Conservation (phyloP, 1,284 basidiomycete species). For the Uromyces viciae-fabae region DNA sequence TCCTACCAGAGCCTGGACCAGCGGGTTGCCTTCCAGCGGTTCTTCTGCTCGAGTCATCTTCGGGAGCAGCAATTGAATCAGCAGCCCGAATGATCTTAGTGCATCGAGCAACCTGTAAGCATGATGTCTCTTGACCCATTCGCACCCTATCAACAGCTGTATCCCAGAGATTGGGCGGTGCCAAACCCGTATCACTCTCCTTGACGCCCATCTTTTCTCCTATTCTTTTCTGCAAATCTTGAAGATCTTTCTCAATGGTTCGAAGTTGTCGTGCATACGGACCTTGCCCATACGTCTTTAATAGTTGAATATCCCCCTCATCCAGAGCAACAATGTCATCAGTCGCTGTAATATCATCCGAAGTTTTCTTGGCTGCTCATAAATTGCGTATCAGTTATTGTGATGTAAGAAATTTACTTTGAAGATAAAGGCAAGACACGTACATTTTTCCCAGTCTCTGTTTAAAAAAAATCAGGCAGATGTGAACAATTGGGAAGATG, state of each 20-base stretch:
- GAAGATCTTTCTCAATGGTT: constrained; percentile 85
- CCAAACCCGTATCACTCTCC: constrained; percentile 96
- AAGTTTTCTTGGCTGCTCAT: constrained; percentile 41
- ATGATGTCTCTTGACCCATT: constrained; percentile 17
- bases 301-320: constrained; percentile 96
- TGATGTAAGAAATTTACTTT: neutral
- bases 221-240: constrained; percentile 86
- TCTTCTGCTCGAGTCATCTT: constrained; percentile 47
- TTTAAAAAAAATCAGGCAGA: neutral
- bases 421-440: neutral
- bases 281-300: constrained; percentile 99
- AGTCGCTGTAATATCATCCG: constrained; percentile 40
- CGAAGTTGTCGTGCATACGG: constrained; percentile 88
- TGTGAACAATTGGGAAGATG: neutral
- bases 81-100: constrained; percentile 88
- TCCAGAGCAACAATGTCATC: constrained; percentile 68
- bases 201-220: constrained; percentile 66
- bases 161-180: constrained; percentile 95
- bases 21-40: constrained; percentile 17
- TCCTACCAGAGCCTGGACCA: constrained; percentile 36
- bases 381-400: neutral
- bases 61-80: constrained; percentile 43
- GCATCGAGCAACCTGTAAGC: constrained; percentile 89
- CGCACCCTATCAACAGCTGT: constrained; percentile 69
- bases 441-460: constrained; percentile 43